Base-by-base conservation (phyloP, 2,329 filamentous ascomycete species). In the Pyrenophora seminiperda region DNA sequence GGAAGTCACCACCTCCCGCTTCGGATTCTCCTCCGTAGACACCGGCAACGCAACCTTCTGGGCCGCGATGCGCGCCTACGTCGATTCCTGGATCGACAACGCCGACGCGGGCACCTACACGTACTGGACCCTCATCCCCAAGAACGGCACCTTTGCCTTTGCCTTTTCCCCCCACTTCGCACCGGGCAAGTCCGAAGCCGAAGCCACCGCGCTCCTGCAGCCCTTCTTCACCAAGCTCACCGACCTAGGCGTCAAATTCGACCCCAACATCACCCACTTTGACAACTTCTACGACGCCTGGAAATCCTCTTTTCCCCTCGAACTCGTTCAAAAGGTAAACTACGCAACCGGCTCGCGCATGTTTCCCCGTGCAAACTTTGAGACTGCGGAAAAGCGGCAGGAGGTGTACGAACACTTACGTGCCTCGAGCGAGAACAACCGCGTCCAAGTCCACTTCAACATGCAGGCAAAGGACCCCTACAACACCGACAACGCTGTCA, bases 21-120 rank as follows among this genome's bases (percentile, higher is more conserved):
- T 67, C 27, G 60, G 66, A 6, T 68, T 74, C 33, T 64, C 62
- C 1, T 70, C 66, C 15, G 53, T 48, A 15, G 57, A 65, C 18
- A 66, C 71, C 2, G 61, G 67, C 15, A 62, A 62, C 67, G 55
- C 75, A 62, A 69, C 59, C 0, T 75, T 74, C 63, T 73, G 70
- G 61, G 57, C 65, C 1, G 65, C 64, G 2, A 59, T 71, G 29
- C 63, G 62, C 15, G 51, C 59, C 14, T 65, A 63, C 36, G 60
- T 70, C 11, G 65, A 70, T 45, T 61, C 61, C 22, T 70, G 68
- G 50, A 59, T 67, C n/a, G 62, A 59, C n/a, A 71, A 71, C 41
- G 67, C 67, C n/a, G 68, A 71, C 33, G 67, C 67, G 1, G 59
- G 62, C n/a, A 72, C 68, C 4, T 72, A 72, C 52, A 61, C 66